Base-by-base conservation (phyloP, 768 basidiomycete species). In the Termitomyces sp. region DNA sequence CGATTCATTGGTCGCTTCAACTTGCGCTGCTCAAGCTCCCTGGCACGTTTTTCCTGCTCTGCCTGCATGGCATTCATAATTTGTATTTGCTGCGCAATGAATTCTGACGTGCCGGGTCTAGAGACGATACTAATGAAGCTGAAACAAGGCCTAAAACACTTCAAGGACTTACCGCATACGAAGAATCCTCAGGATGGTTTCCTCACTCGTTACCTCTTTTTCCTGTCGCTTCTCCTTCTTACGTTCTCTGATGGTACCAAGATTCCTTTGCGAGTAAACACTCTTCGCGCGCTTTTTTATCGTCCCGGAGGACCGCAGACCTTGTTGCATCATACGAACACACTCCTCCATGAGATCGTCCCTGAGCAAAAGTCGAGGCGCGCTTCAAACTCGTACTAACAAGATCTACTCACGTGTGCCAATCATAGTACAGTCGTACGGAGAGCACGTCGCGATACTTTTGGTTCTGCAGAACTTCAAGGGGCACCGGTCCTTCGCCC, bases 401-500 rank as follows among this genome's bases (percentile, higher is more conserved):
- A 35, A 16, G 56, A 55, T 37, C 11, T 5, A 67, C 89, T 53
- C 68, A 92, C 91, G 91, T 92, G 63, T 86, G 80, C 94, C 92
- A 95, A 67, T 99, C 97, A 65, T 99, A 98, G 72, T 97, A 98
- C 51, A 99, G 70, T 32, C 94, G 85, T 58, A 98, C 87, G 11
- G 91, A 91, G 52, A 94, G 69, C 23, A 94, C 81, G 62, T 97
- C 96, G 40, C 92, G 86, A 70, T 96, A 98, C 69, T 94, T 97
- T 72, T 91, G 87, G 68, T 95, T 97, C 70, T 96, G 94, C 27
- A 99, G 76, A 21, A 82, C 76, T 66, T 93, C 91, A 54, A 94
- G 73, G 0, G 94, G 83, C 8, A 98, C 82, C 1, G 92, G 92
- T 4, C 93, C 92, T 68, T 97, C 94, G 10, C 96, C 96, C 14